Evolutionary conservation across 495 filamentous ascomycete genomes (phyloP), one percentile per base, ranked within the genome.

Genomic region (Lentithecium fluviatile): DNA sequence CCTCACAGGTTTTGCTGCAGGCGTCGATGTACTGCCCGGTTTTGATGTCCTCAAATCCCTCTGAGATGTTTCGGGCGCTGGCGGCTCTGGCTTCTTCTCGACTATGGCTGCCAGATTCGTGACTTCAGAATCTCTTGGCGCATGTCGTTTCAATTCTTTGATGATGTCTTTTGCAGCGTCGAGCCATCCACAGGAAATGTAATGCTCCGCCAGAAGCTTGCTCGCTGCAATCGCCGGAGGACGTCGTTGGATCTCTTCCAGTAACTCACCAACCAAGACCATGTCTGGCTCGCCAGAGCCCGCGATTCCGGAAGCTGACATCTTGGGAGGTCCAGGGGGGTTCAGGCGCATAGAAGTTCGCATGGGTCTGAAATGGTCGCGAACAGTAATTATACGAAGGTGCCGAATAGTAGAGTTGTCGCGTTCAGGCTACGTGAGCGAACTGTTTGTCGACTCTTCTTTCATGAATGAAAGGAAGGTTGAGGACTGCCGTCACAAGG

Each of bases 261-360:
- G 51, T n/a, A 68, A 52, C 32, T 68, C 65, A 23, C 36, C 52
- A 7, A 68, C 46, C 1, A 68, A 46, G 23, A 40, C 56, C 65
- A 68, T 68, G 47, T 68, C 65, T 26, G 65, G 65, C 42, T 67
- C 59, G 20, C 59, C 64, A 34, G 64, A 60, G 23, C 53, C 64
- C 6, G 59, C 34, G 7, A 38, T 54, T 19, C 40, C 48, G 15
- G 64, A 21, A 23, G 64, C 38, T 10, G 64, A 36, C 58, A 62
- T 58, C 4, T 17, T 48, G 24, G 24, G 19, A 4, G 40, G 49
- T 21, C 21, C 52, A 21, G 45, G 36, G 6, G 52, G 36, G 21
- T 21, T 46, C 26, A 8, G 3, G 23, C 53, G 52, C 23, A 57
- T 45, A 13, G 52, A 52, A 17, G 42, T 52, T 26, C 52, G 36